These are phyloP conservation scores for Xylariaceae sp. DNA, from an alignment of 2,329 filamentous ascomycete species.

Conservation along the genomic window DNA sequence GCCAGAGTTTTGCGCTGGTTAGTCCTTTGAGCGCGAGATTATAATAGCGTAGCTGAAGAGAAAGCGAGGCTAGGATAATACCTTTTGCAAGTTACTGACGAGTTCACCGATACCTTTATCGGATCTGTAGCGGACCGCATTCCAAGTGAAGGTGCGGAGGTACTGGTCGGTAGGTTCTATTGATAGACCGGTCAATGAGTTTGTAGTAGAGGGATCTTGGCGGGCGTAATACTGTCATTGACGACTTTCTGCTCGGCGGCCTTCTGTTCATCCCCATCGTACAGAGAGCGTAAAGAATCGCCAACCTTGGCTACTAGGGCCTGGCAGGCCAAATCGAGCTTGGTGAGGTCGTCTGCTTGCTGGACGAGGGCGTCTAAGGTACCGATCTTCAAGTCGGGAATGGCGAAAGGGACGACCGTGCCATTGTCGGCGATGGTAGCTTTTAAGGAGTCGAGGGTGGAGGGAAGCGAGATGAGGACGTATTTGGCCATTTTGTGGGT, in stretches of 20 bases:
- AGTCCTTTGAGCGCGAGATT: conserved; percentile 5
- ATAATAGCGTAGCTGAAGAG: background rate
- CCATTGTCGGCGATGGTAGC: conserved; percentile 72
- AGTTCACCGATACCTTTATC: conserved; percentile 86
- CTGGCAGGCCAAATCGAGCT: conserved; percentile 76
- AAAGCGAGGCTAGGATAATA: conserved; percentile 30
- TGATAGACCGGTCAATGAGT: conserved; percentile 25
- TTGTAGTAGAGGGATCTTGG: conserved; percentile 3
- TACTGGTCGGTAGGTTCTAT: conserved; percentile 95
- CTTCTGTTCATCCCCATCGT: conserved; percentile 80
- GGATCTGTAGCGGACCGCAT: conserved; percentile 93
- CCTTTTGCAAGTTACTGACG: conserved; percentile 83
- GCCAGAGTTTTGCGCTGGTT: conserved; percentile 2
- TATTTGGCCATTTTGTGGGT: conserved; percentile 52
- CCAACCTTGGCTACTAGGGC: conserved; percentile 81
- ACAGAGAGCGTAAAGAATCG: conserved; percentile 74
- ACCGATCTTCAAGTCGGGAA: conserved; percentile 96
- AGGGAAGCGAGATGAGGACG: conserved; percentile 83
- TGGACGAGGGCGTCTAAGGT: conserved; percentile 92
- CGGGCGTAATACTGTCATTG: conserved; percentile 69
- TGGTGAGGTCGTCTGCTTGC: conserved; percentile 89
- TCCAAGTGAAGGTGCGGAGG: conserved; percentile 84
- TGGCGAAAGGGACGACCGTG: conserved; percentile 67
- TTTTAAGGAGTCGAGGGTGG: conserved; percentile 70
- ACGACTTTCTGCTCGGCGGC: conserved; percentile 84